Percentiles rank a stretch among this genome's conserved stretches.
These are phyloP conservation scores for Xylaria castorea DNA, from an alignment of 495 filamentous ascomycete species.

Conservation along the genomic window DNA sequence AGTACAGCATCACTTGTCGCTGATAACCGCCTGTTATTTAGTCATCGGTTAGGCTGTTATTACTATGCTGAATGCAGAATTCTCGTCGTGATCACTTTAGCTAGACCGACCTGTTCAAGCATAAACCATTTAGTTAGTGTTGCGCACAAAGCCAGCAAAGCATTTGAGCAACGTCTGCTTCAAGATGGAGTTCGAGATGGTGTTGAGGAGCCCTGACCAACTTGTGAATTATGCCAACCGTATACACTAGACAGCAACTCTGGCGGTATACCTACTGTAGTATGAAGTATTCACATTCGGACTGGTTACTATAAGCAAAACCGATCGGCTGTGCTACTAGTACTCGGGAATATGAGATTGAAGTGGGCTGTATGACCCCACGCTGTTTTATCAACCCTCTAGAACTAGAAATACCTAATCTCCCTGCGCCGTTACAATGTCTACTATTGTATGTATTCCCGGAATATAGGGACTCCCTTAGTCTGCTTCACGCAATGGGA, in stretches of 20 bases:
- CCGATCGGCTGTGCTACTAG: background rate
- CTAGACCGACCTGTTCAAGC: background rate
- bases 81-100: background rate
- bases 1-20: constrained; percentile 8
- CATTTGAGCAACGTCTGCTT: background rate
- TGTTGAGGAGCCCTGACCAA: background rate
- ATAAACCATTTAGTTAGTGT: background rate
- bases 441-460: background rate
- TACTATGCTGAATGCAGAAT: background rate
- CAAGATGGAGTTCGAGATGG: background rate
- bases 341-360: constrained; percentile 15
- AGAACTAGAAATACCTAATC: background rate
- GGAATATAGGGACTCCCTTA: background rate
- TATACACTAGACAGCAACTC: background rate
- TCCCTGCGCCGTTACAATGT: background rate
- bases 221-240: background rate
- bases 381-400: constrained; percentile 14
- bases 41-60: background rate
- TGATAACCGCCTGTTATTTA: background rate
- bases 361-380: constrained; percentile 12
- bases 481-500: background rate
- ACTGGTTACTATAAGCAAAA: background rate
- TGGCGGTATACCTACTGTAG: background rate
- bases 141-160: background rate
- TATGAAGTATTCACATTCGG: background rate